phyloP scores from a whole-genome alignment of 2,329 filamentous ascomycete species.

The Sporothrix protearum region DNA sequence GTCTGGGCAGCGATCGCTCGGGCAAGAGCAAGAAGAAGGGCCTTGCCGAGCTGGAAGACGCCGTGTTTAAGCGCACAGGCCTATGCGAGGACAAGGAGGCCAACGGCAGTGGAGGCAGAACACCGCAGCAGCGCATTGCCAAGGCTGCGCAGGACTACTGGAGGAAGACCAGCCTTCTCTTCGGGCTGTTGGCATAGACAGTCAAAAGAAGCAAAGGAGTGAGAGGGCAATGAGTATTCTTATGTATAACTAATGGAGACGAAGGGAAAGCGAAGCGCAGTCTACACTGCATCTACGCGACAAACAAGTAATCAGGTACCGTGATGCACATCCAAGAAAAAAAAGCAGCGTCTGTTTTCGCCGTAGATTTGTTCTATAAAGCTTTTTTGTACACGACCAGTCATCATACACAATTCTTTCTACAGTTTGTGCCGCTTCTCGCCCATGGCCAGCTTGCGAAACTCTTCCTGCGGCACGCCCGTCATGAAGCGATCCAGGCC shows the following conservation, averaged over 20 bases:
- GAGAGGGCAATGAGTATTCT: neutral
- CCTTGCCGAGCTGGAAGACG: conserved; percentile 46
- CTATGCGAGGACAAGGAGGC: conserved; percentile 32
- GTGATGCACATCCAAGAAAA: neutral
- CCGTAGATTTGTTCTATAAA: conserved; percentile 3
- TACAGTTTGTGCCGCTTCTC: conserved; percentile 94
- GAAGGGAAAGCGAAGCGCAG: conserved; percentile 14
- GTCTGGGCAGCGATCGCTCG: conserved; percentile 37
- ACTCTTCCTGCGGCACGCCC: conserved; percentile 84
- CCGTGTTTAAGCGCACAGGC: conserved; percentile 44
- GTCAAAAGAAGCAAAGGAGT: too few relatives aligned
- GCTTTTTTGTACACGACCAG: neutral
- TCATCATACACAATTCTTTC: neutral
- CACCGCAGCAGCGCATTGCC: conserved; percentile 50
- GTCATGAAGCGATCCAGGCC: conserved; percentile 76
- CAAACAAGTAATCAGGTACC: neutral
- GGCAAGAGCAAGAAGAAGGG: conserved; percentile 13
- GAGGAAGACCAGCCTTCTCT: conserved; percentile 76
- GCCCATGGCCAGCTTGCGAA: conserved; percentile 75
- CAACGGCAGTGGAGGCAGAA: conserved; percentile 40
- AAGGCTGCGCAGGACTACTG: conserved; percentile 73
- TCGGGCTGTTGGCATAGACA: conserved; percentile 66
- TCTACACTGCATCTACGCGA: too few relatives aligned
- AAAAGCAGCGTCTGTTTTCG: neutral
- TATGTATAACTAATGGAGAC: conserved; percentile 9